A percentile compares a stretch with the other conserved stretches of the same genome.
These are phyloP conservation scores for Phytophthora pisi DNA, from an alignment of 352 stramenopile species.

Conservation along the genomic window DNA sequence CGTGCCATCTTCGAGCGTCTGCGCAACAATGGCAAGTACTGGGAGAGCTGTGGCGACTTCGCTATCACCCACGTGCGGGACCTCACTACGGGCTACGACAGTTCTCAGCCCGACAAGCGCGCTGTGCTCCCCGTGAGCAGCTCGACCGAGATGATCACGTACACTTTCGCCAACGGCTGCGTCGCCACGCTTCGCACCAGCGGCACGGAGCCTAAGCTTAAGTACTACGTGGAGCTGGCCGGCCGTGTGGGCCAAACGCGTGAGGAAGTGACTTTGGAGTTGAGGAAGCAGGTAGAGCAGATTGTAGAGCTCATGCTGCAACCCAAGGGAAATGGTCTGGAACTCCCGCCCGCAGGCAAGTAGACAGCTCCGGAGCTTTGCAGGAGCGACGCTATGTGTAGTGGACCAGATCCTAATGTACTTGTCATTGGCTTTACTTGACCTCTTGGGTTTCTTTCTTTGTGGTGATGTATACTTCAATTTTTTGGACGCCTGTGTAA, in stretches of 20 bases:
- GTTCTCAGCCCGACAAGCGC: slow-evolving; percentile 84
- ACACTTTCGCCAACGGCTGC: slow-evolving; percentile 95
- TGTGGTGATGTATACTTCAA: slow-evolving; percentile 29
- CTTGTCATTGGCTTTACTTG: slow-evolving; percentile 29
- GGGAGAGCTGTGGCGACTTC: slow-evolving; percentile 82
- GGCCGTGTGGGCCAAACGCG: slow-evolving; percentile 69
- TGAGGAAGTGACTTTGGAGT: slow-evolving; percentile 56
- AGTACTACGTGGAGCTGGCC: slow-evolving; percentile 98
- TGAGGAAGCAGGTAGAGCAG: slow-evolving; percentile 70
- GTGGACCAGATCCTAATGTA: slow-evolving; percentile 40
- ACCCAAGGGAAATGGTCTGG: slow-evolving; percentile 78
- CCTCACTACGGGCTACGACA: slow-evolving; percentile 91
- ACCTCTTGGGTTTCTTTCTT: slow-evolving; percentile 17
- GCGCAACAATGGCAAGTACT: slow-evolving; percentile 90
- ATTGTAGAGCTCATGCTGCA: slow-evolving; percentile 87
- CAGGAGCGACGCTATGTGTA: background rate
- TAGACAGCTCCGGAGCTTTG: slow-evolving; percentile 8
- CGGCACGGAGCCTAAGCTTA: slow-evolving; percentile 99
- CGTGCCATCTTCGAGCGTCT: slow-evolving; percentile 92
- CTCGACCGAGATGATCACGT: slow-evolving; percentile 97
- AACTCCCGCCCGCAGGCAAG: slow-evolving; percentile 50
- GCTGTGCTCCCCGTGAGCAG: slow-evolving; percentile 92
- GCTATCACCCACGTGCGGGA: slow-evolving; percentile 84
- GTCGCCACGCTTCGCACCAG: slow-evolving; percentile 97
- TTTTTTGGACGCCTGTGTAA: slow-evolving; percentile 24